These are phyloP conservation scores for Candida buenavistaensis DNA, from an alignment of 1,139 yeast species.

Conservation along the genomic window DNA sequence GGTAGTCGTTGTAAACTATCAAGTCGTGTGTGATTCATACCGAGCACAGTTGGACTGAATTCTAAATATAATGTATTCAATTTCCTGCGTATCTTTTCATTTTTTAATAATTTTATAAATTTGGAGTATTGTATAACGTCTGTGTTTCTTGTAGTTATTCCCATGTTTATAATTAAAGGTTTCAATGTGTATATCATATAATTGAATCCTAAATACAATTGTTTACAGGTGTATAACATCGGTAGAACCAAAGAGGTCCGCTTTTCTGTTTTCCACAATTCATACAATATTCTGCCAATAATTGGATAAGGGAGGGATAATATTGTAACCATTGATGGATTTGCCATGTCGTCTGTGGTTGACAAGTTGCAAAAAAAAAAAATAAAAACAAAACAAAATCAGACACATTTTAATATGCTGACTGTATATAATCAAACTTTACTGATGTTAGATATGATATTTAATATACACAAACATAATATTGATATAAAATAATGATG, in stretches of 20 bases:
- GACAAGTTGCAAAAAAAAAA: too few species aligned
- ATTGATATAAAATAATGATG: too few species aligned
- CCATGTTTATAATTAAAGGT: constrained; percentile 12
- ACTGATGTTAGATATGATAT: too few species aligned
- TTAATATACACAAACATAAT: too few species aligned
- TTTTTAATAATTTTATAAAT: neutral
- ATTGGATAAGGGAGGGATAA: constrained; percentile 18
- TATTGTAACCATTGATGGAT: constrained; percentile 2
- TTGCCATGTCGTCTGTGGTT: neutral
- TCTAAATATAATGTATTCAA: neutral
- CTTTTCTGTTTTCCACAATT: constrained; percentile 7
- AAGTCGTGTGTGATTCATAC: neutral
- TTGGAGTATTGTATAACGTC: neutral
- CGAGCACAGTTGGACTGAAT: constrained; percentile 1
- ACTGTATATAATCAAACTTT: too few species aligned
- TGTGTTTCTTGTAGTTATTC: neutral
- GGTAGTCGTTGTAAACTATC: constrained; percentile 2
- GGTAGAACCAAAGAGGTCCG: constrained; percentile 8
- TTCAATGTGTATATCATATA: constrained; percentile 16
- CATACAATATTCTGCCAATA: constrained; percentile 17
- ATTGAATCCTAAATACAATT: constrained; percentile 12
- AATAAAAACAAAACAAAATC: too few species aligned
- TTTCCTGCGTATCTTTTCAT: neutral
- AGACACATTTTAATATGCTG: too few species aligned
- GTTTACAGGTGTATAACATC: constrained; percentile 17